These are phyloP conservation scores for Yamadazyma ubonensis DNA, from an alignment of 805 yeast species.

Conservation along the genomic window DNA sequence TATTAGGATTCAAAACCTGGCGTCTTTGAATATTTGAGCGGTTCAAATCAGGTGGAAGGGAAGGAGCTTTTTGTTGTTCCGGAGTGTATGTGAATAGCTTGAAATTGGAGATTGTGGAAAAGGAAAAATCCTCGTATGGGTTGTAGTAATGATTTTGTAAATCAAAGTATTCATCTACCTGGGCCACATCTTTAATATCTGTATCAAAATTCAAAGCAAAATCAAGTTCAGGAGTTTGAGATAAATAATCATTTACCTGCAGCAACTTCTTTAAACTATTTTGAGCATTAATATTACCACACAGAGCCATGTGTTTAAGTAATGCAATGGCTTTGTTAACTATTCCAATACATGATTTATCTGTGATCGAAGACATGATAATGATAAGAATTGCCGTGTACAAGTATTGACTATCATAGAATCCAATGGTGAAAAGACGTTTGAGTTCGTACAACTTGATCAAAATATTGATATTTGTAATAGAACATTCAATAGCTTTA, in stretches of 20 bases:
- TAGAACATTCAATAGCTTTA: slow-evolving; percentile 28
- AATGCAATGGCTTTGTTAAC: slow-evolving; percentile 29
- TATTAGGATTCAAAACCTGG: slow-evolving; percentile 8
- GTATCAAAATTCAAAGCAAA: slow-evolving; percentile 21
- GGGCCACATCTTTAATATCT: slow-evolving; percentile 15
- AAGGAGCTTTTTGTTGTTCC: neutral
- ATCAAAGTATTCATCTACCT: slow-evolving; percentile 6
- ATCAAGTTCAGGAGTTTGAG: slow-evolving; percentile 24
- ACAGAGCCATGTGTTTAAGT: slow-evolving; percentile 32
- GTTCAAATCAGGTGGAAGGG: neutral
- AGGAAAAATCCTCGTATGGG: slow-evolving; percentile 15
- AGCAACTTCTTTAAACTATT: slow-evolving; percentile 28
- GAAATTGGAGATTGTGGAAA: slow-evolving; percentile 12
- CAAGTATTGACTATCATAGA: slow-evolving; percentile 42
- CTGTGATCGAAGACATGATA: slow-evolving; percentile 24
- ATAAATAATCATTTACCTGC: slow-evolving; percentile 24
- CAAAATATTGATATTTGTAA: slow-evolving; percentile 30
- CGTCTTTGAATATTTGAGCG: neutral
- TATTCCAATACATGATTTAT: slow-evolving; percentile 15
- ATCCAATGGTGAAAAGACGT: slow-evolving; percentile 34
- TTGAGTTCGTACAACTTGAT: slow-evolving; percentile 26
- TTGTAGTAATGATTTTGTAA: slow-evolving; percentile 13
- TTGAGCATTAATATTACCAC: slow-evolving; percentile 35
- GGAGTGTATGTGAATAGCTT: slow-evolving; percentile 10
- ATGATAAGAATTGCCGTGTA: slow-evolving; percentile 32